Base-by-base conservation (phyloP, 192 early-diverging fungal species). In the Umbelopsis vinacea region DNA sequence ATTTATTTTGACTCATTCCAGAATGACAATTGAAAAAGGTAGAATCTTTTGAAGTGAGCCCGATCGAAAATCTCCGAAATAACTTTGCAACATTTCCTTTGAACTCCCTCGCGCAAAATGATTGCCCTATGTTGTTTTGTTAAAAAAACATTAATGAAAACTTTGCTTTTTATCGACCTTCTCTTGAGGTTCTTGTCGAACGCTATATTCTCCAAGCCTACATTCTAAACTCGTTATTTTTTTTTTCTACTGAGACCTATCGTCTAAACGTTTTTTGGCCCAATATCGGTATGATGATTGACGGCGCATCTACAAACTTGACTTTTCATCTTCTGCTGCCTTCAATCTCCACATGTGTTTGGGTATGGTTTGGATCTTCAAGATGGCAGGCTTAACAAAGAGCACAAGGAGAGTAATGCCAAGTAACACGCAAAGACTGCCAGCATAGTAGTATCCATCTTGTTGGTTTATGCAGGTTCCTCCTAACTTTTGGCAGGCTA, bases 371-470 rank as follows among this genome's bases (percentile, higher is more conserved):
- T 91, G 90, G 52, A 93, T 80, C 38, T 82, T 79, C 8, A 77
- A 79, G 47, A 92, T 85, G 0, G 85, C 82, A 5, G 91, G 92
- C 3, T 79, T 81, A 46, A 94, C 86, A 71, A 87, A 92, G 0
- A 67, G 55, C 22, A 90, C 54, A 37, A 91, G 86, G 54, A 91
- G 37, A 2, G 82, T 23, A n/a, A 84, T 57, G 21, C 94, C 92
- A 48, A 94, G n/a, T 7, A 91, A n/a, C 0, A 95, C 82, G 71
- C 92, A 95, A 7, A 84, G 74, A 0, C 85, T 80, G 12, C 89
- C 88, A 21, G 94, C 94, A 75, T 87, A 78, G 72, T 94, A 97
- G 80, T 97, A 98, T 2, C 97, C 97, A 76, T 98, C 97, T 70
- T 82, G 89, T 33, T 77, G 67, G 38, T 89, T 77, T 7, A 82